Evolutionary conservation across 768 basidiomycete species (phyloP), one percentile per base, ranked within the genome.

Genomic region (Tulasnella sp.): DNA sequence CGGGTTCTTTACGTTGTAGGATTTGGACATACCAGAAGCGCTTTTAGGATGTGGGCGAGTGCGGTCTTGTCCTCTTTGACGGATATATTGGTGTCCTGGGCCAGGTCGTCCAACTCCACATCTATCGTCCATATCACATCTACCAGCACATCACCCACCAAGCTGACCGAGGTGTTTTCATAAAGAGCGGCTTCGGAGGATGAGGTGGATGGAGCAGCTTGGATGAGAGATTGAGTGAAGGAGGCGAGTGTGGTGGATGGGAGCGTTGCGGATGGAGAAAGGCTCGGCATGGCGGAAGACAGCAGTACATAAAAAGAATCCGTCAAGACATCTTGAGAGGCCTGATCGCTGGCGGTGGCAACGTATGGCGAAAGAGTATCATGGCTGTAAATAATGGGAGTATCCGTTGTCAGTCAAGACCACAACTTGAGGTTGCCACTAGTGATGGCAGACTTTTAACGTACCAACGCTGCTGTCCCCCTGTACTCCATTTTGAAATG

Each of bases 51-150:
- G 15, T 72, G 67, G 7, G 78, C 74, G 11, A 92, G 68, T 10
- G 75, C 75, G 22, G 76, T 76, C 66, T 84, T 85, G 70, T 88
- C 87, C 49, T 70, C 73, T 64, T 85, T 67, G 46, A 79, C 65
- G 45, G 73, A 65, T 27, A 67, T 60, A 68, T 29, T 44, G 46
- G 76, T 75, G 63, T 87, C 84, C 12, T 70, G 68, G 34, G 84
- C 63, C 27, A 82, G 69, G 65, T 89, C 87, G 59, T 92, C 89
- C 60, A 91, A 69, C 63, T 85, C 80, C 38, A 79, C 75, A 70
- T 92, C 90, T 46, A 87, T 69, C 19, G 87, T 78, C 90, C 90
- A 92, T 46, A 89, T 75, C 65, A 86, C 75, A 67, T 92, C 90
- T 21, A 92, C 78, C 2, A 92, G 72, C 48, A 80, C 69, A 64